phyloP scores from a whole-genome alignment of 2,329 filamentous ascomycete species.

The Daldinia sp. region DNA sequence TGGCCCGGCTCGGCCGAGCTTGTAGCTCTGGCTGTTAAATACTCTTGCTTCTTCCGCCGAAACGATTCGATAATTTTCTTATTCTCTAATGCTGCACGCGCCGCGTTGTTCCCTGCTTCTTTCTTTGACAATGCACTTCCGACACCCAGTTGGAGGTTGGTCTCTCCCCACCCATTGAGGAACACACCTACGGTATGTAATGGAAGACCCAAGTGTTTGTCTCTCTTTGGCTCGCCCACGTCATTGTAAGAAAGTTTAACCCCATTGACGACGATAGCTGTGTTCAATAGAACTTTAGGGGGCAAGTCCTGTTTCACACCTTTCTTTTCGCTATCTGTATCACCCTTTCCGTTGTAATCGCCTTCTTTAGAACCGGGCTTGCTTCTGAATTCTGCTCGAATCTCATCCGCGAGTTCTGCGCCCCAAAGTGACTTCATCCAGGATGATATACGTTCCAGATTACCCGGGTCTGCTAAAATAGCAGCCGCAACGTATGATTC shows the following conservation, averaged over 20 bases:
- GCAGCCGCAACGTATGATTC: constrained; percentile 90
- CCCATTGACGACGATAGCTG: constrained; percentile 66
- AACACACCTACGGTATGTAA: constrained; percentile 74
- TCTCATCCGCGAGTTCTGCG: constrained; percentile 69
- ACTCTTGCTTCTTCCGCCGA: constrained; percentile 61
- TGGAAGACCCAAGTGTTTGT: constrained; percentile 65
- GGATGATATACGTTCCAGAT: constrained; percentile 69
- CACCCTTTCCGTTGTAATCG: constrained; percentile 23
- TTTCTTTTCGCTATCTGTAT: constrained; percentile 28
- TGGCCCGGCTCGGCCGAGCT: constrained; percentile 28
- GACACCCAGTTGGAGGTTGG: constrained; percentile 69
- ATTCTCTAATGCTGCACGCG: constrained; percentile 71
- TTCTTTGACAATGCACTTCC: constrained; percentile 75
- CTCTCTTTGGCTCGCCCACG: constrained; percentile 64
- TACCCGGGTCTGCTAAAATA: constrained; percentile 75
- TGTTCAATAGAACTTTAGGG: constrained; percentile 66
- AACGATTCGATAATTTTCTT: constrained; percentile 71
- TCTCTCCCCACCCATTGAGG: constrained; percentile 76
- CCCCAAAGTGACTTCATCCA: constrained; percentile 86
- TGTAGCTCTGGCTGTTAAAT: constrained; percentile 47
- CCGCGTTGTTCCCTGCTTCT: constrained; percentile 76
- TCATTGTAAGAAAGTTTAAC: constrained; percentile 73
- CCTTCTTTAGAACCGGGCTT: constrained; percentile 8
- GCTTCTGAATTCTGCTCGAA: constrained; percentile 55
- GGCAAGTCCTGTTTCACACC: constrained; percentile 47